phyloP scores from a whole-genome alignment of 257 asterid genomes.

The Paraleonurus japonicus region DNA sequence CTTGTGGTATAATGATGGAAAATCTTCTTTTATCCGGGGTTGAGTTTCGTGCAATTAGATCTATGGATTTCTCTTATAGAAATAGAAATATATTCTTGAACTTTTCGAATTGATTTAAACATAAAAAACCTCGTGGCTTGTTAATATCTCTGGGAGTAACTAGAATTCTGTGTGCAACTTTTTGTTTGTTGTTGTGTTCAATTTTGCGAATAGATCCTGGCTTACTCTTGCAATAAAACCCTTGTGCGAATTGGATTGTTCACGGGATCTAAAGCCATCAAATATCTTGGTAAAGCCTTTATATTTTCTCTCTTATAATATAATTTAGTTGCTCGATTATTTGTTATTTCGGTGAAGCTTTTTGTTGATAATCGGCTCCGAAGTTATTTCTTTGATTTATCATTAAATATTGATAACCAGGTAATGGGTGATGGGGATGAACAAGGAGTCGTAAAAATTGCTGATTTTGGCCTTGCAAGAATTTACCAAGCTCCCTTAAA shows the following conservation, averaged over 20 bases:
- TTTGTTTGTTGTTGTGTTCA: slow-evolving; percentile 6
- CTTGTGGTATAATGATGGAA: background rate
- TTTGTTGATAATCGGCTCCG: background rate
- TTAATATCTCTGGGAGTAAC: slow-evolving; percentile 11
- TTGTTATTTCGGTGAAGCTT: slow-evolving; percentile 13
- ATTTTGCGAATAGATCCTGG: slow-evolving; percentile 6
- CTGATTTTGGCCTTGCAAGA: slow-evolving; percentile 99
- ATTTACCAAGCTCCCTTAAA: slow-evolving; percentile 91
- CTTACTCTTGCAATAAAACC: slow-evolving; percentile 18
- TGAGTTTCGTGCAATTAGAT: background rate
- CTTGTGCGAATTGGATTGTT: slow-evolving; percentile 87
- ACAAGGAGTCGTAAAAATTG: slow-evolving; percentile 93
- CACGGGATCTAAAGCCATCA: slow-evolving; percentile 99
- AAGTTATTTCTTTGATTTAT: slow-evolving; percentile 24
- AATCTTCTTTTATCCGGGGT: background rate
- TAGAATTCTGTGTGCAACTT: background rate
- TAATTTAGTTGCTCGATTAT: background rate
- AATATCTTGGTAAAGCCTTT: slow-evolving; percentile 72
- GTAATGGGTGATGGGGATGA: slow-evolving; percentile 99
- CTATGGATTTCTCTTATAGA: background rate
- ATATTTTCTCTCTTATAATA: background rate
- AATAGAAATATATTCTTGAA: background rate
- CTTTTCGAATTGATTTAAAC: background rate
- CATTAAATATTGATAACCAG: slow-evolving; percentile 37
- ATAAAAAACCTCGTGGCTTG: background rate